Base-by-base conservation (phyloP, 1,139 yeast species). In the Diutina neorugosa region DNA sequence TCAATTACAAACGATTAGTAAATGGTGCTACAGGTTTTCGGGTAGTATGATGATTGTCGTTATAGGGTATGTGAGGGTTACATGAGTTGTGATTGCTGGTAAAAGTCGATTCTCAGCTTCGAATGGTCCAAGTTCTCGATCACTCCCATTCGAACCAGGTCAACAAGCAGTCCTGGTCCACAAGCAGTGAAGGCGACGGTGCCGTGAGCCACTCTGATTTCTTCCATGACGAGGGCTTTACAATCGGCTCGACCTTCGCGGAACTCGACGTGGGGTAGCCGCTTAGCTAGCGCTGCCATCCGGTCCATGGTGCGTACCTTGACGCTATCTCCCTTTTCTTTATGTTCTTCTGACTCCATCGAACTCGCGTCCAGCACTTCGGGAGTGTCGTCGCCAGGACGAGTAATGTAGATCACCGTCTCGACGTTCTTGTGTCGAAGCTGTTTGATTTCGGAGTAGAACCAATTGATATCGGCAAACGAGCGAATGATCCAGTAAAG, bases 401-500 rank as follows among this genome's bases (percentile, higher is more conserved):
- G 62, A 14, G 83, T 76, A 16, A 81, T 63, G 56, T 69, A 77
- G 1, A 81, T 63, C 3, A 67, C 65, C 3, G 64, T 69, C 44
- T 66, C 69, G 50, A 75, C 67, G 3, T 59, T 59, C 0, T 71
- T 61, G 31, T 63, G 57, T 51, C 62, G 61, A 54, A 80, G 62
- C 3, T 64, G 61, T 23, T 63, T 54, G 23, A 82, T 64, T 58
- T 82, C 84, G 37, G 74, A 70, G 52, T 66, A 65, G 62, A 81
- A 80, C 82, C 83, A 80, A 12, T 62, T 59, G 44, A 81, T 61
- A 0, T 78, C 66, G 16, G 67, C 65, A 41, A 66, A 66, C 53
- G 76, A 78, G 54, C 78, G 68, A 2, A 78, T 67, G 2, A 77
- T 71, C 88, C 88, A 82, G 34, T 70, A 56, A 53, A 82, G 65